Conservation (phyloP, 495 filamentous ascomycete genomes). For the Aspergillus biplanus region DNA sequence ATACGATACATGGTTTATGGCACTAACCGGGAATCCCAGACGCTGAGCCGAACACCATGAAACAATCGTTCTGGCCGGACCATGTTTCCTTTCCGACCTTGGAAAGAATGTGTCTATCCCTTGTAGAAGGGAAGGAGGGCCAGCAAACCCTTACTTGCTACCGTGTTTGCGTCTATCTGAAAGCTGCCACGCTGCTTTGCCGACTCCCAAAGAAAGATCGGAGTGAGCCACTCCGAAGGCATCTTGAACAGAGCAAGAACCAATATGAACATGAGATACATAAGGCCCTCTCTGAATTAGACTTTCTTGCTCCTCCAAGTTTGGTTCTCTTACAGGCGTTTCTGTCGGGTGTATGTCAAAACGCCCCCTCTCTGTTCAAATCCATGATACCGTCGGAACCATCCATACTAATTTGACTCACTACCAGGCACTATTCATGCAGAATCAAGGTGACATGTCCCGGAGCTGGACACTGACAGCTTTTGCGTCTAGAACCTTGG, state of each 20-base stretch:
- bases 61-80: constrained; percentile 10
- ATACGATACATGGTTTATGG: not conserved
- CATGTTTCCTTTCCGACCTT: constrained; percentile 7
- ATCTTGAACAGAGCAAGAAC: constrained; percentile 1
- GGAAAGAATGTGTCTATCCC: constrained; percentile 8
- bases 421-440: constrained; percentile 7
- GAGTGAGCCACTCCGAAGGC: not conserved
- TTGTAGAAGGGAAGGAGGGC: not conserved
- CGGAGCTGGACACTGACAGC: constrained; percentile 8
- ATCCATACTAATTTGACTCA: too few relatives aligned
- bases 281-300: constrained; percentile 2
- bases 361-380: not conserved
- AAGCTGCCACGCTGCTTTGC: constrained; percentile 4
- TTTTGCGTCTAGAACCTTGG: constrained; percentile 4
- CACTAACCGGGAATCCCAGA: not conserved
- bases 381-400: not conserved
- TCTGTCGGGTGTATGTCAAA: constrained; percentile 9
- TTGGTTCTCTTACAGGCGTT: constrained; percentile 8
- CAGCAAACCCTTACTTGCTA: constrained; percentile 2
- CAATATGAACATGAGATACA: not conserved
- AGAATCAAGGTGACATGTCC: constrained; percentile 8
- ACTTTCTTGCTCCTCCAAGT: not conserved
- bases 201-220: not conserved
- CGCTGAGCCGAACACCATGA: not conserved
- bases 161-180: constrained; percentile 13